Percentiles rank a stretch among this genome's conserved stretches.
Evolutionary conservation across 208 protist genomes (phyloP).

Genomic region (Herpetomonas tarakana): DNA sequence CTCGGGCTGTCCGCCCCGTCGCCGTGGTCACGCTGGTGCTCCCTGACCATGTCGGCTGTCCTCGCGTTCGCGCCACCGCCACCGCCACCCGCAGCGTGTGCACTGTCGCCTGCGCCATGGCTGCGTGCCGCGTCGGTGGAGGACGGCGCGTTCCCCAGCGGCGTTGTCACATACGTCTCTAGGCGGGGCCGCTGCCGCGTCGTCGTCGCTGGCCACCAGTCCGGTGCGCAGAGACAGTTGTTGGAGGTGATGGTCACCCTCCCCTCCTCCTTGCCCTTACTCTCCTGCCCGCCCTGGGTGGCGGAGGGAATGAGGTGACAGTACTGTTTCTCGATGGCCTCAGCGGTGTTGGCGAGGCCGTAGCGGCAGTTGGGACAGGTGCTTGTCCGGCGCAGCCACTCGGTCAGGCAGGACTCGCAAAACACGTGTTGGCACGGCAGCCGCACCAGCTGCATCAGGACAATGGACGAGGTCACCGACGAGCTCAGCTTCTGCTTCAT

Average conservation of each 20-base stretch:
- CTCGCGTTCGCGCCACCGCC: no score
- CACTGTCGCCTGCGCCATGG: no score
- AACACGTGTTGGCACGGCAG: slow-evolving; percentile 73
- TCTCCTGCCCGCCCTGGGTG: no score
- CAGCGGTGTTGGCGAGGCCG: slow-evolving; percentile 21
- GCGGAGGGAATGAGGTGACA: no score
- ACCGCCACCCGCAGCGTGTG: no score
- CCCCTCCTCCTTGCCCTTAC: neutral
- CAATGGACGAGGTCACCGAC: neutral
- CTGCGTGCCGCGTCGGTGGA: neutral
- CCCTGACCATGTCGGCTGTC: no score
- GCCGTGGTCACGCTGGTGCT: no score
- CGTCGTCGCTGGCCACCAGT: neutral
- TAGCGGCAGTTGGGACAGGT: slow-evolving; percentile 65
- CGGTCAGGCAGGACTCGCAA: slow-evolving; percentile 39
- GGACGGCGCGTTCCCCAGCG: neutral
- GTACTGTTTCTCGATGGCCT: neutral
- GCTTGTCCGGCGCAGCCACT: slow-evolving; percentile 37
- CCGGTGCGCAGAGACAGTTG: neutral
- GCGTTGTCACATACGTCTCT: neutral
- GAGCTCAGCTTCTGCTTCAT: no score
- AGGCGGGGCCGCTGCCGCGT: neutral
- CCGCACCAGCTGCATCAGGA: slow-evolving; percentile 24
- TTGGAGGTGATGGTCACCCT: neutral
- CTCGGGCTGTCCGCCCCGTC: no score